A percentile compares a stretch with the other conserved stretches of the same genome.
Conservation (phyloP, 352 stramenopile genomes). For the Pythium brachiatum region DNA sequence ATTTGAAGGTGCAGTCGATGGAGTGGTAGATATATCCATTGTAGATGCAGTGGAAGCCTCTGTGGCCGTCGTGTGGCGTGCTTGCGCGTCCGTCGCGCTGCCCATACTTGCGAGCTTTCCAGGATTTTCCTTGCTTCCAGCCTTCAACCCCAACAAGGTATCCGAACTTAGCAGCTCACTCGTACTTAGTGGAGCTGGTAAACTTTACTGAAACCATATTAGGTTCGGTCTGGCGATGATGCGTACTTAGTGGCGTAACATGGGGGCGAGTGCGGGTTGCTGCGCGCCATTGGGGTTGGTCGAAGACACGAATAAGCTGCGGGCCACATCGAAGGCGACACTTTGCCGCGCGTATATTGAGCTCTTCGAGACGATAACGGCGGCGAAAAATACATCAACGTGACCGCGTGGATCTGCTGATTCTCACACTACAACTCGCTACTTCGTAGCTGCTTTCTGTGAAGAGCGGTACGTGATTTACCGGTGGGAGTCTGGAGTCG, state of each 20-base stretch:
- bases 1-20: constrained; percentile 1
- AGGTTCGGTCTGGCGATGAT: not conserved
- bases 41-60: not conserved
- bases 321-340: not conserved
- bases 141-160: not conserved
- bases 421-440: not conserved
- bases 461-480: not conserved
- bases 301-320: not conserved
- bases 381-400: not conserved
- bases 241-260: constrained; percentile 3
- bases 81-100: constrained; percentile 6
- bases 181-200: not conserved
- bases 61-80: not conserved
- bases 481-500: too few relatives aligned
- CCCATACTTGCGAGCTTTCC: constrained; percentile 7
- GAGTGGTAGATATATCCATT: not conserved
- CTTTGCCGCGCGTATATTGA: not conserved
- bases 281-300: not conserved
- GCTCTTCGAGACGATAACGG: not conserved
- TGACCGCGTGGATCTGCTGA: not conserved
- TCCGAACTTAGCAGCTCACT: not conserved
- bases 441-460: not conserved
- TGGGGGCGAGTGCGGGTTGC: not conserved
- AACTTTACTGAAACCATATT: not conserved
- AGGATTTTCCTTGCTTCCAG: not conserved